These are phyloP conservation scores for Lasiodiplodia hormozganensis DNA, from an alignment of 2,329 filamentous ascomycete genomes.

Conservation along the genomic window DNA sequence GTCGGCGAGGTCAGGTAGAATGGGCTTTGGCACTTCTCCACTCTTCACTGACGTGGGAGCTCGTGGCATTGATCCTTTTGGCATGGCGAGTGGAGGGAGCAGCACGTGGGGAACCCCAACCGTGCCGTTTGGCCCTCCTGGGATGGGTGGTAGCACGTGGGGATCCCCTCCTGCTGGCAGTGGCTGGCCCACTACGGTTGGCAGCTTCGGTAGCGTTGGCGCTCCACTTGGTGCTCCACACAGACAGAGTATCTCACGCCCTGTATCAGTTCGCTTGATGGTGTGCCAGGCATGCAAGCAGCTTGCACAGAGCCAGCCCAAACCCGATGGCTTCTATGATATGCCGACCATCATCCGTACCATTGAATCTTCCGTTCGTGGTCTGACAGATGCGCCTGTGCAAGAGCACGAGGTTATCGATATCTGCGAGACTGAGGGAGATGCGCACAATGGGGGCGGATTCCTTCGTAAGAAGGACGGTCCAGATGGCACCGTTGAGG, in stretches of 20 bases:
- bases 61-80: conserved; percentile 43
- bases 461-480: conserved; percentile 72
- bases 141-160: conserved; percentile 47
- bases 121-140: conserved; percentile 47
- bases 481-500: conserved; percentile 42
- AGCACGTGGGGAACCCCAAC: conserved; percentile 52
- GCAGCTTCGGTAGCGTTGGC: conserved; percentile 38
- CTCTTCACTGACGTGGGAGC: conserved; percentile 44
- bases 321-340: conserved; percentile 71
- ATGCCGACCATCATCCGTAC: conserved; percentile 68
- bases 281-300: conserved; percentile 80
- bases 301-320: conserved; percentile 54
- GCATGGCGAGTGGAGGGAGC: conserved; percentile 38
- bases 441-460: conserved; percentile 85
- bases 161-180: conserved; percentile 46
- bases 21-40: conserved; percentile 40
- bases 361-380: conserved; percentile 67
- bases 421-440: conserved; percentile 91
- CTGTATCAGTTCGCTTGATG: conserved; percentile 73
- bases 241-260: conserved; percentile 53
- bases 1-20: conserved; percentile 41
- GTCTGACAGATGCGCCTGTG: conserved; percentile 62
- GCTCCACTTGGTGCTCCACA: conserved; percentile 37
- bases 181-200: conserved; percentile 44
- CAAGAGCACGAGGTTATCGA: conserved; percentile 75